Evolutionary conservation across 2,329 filamentous ascomycete genomes (phyloP), one percentile per base, ranked within the genome.

Genomic region (Colletotrichum melonis): DNA sequence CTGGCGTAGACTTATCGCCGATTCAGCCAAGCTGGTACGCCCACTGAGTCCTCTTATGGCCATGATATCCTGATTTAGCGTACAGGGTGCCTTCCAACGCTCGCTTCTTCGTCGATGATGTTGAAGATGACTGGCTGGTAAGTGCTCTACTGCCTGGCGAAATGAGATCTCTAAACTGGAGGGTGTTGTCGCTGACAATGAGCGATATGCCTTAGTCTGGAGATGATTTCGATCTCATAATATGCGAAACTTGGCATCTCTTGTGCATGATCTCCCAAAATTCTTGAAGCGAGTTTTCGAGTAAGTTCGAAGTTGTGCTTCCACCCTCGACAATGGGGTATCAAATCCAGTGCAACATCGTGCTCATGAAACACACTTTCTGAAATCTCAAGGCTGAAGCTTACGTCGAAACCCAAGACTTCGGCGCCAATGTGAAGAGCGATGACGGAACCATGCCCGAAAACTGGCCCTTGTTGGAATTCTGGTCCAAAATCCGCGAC

Each of bases 361-460:
- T 11, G 19, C 42, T 49, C 42, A 49, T 19, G 4, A n/a, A 49
- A 6, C 42, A 19, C 1, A 22, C 82, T 6, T 78, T 82, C 26
- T 63, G 65, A 19, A 58, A 68, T 24, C 75, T 85, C 60, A 82
- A 79, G 24, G 85, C 87, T 0, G 85, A 85, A 14, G 85, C 82
- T 0, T 86, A 83, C 82, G 75, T 86, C n/a, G 85, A 87, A 66
- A 77, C 86, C 0, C 85, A 86, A 73, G 86, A 87, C 26, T 81
- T 85, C 19, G 82, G 84, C 38, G 82, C 82, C 52, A 77, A 80
- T 46, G 78, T 82, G 6, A 79, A 81, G 56, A 79, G 78, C 59
- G 82, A 84, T 49, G 82, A 84, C 60, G 74, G 78, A 32, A 80
- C 77, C 7, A 72, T 82, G 5, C 80, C 82, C 5, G 32, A 55